Evolutionary conservation across 106 monocot species (phyloP), one percentile per base, ranked within the genome.

Genomic region (Dendrobium chrysotoxum): DNA sequence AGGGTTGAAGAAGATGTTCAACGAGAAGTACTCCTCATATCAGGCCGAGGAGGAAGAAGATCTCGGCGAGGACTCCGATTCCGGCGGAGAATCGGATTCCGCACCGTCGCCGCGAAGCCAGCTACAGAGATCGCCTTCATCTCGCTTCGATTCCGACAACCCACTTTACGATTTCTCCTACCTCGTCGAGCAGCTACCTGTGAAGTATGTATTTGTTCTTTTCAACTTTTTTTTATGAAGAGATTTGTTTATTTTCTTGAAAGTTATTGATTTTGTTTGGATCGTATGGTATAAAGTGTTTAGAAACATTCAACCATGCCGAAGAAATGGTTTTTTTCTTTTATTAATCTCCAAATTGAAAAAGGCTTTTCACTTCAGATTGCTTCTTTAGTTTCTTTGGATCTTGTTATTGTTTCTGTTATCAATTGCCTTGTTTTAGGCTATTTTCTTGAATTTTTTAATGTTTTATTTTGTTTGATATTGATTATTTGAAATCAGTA

Each of bases 81-180:
- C 47, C 23, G 76, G 47, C 28, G 76, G 28, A 25, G 76, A 76
- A 50, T 23, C 76, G 13, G 76, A 47, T 17, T 40, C n/a, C 74
- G 41, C 74, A 5, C 7, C 42, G 0, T 42, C 74, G 41, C 41
- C 41, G 20, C 47, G 28, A 1, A 76, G 13, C 20, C 76, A 15
- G 46, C 38, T 26, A 2, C 44, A 25, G n/a, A 46, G n/a, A 23
- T 78, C 86, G 21, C 15, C 67, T 3, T 35, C 70, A 15, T 44
- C 84, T 1, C 11, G 67, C 13, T 72, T 78, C 2, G 53, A 81
- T 15, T 77, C 75, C 20, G 57, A 75, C 17, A 88, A 84, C 2
- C 88, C 91, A 44, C 84, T 86, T 15, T 84, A 80, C n/a, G 88
- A 84, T 4, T 71, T 88, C 46, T 88, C 91, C 53, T 83, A 84